Evolutionary conservation across 768 basidiomycete species (phyloP), one percentile per base, ranked within the genome.

Genomic region (Mycena filopes): DNA sequence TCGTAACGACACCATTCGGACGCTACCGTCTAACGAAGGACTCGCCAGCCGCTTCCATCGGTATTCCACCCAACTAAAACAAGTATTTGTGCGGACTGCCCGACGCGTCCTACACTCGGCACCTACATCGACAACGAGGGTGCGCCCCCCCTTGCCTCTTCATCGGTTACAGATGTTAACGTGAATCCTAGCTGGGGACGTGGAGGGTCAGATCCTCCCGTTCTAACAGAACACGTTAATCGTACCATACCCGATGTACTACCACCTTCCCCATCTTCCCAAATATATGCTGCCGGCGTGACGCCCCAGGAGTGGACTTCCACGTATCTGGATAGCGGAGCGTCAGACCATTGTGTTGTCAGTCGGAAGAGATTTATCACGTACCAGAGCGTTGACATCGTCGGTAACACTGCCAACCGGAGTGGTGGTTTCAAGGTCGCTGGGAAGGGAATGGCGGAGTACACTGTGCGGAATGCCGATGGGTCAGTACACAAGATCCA

Each of bases 261-360:
- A 53, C 5, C 33, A 3, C 53, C 53, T 25, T 4, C 53, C n/a
- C n/a, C n/a, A n/a, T n/a, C n/a, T n/a, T n/a, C n/a, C n/a, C n/a
- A n/a, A 54, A 54, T 54, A 25, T 41, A 28, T 15, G 53, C 53
- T 2, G 38, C 53, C 8, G 40, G 18, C 53, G 13, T 21, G 20
- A 15, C 36, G 23, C 43, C 10, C 20, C 49, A 21, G 10, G 8
- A 13, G 15, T 47, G n/a, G 36, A 47, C 28, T 20, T n/a, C 16
- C 41, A 57, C 56, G 11, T 57, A 20, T 31, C 55, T 56, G 55
- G 46, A 48, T 48, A 51, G 54, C n/a, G 54, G 54, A 23, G 54
- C 54, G 41, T 46, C 55, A 36, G 56, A 57, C 7, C 43, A 45
- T 56, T 57, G 56, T 11, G 23, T 57, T 5, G 56, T 57, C 7